These are phyloP conservation scores for Saturnispora ahearnii DNA, from an alignment of 805 yeast species.

Conservation along the genomic window DNA sequence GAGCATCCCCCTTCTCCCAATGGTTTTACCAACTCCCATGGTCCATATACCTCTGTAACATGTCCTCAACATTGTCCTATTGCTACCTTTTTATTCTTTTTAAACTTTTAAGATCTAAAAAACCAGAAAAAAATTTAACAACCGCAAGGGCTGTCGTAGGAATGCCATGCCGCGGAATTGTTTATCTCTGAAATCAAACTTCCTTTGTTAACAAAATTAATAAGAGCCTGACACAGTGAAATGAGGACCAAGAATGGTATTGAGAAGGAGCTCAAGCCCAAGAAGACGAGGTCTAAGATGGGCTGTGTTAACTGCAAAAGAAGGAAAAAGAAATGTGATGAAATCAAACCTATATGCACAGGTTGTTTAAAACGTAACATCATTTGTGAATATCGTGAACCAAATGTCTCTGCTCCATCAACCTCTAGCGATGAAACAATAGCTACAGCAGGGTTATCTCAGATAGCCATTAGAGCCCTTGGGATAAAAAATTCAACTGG, in stretches of 20 bases:
- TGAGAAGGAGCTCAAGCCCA: not conserved
- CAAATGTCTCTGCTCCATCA: not conserved
- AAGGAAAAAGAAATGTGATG: conserved; percentile 27
- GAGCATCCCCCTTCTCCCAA: not conserved
- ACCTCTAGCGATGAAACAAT: not conserved
- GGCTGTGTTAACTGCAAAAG: conserved; percentile 24
- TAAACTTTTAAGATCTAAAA: not conserved
- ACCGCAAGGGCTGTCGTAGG: not conserved
- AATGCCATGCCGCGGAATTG: not conserved
- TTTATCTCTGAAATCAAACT: not conserved
- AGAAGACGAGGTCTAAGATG: conserved; percentile 16
- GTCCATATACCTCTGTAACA: not conserved
- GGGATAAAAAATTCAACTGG: conserved; percentile 7
- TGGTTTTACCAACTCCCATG: not conserved
- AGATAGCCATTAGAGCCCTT: conserved; percentile 4
- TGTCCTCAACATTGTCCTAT: not conserved
- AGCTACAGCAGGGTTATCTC: conserved; percentile 3
- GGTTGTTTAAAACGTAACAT: conserved; percentile 21
- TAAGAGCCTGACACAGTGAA: not conserved
- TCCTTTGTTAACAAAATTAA: not conserved
- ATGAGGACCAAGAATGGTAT: not conserved
- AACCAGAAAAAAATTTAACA: not conserved
- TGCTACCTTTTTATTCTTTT: not conserved
- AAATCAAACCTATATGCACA: conserved; percentile 21
- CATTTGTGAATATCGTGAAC: conserved; percentile 15